phyloP scores from a whole-genome alignment of 75 land plant species.

The Selaginella moellendorffii region DNA sequence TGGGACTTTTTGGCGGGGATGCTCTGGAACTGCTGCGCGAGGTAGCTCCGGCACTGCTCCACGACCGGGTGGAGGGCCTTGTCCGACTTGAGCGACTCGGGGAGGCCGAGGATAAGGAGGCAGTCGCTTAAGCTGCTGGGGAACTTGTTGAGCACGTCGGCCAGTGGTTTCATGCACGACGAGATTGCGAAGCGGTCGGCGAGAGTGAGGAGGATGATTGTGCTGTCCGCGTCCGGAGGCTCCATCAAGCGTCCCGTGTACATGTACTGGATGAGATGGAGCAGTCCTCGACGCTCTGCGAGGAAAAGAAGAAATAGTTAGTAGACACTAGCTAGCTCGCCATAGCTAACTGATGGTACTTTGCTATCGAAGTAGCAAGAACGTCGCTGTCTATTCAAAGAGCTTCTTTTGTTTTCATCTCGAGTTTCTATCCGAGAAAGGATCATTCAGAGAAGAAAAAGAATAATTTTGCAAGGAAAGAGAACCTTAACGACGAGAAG shows the following conservation, averaged over 20 bases:
- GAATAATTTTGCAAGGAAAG: too few relatives aligned
- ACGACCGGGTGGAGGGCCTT: slow-evolving; percentile 24
- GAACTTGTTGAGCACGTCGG: slow-evolving; percentile 14
- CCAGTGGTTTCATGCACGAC: slow-evolving; percentile 28
- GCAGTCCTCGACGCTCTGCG: slow-evolving; percentile 21
- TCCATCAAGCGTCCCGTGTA: slow-evolving; percentile 25
- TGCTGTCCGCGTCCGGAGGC: slow-evolving; percentile 22
- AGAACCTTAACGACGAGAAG: too few relatives aligned
- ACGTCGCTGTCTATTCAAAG: too few relatives aligned
- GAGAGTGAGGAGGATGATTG: slow-evolving; percentile 21
- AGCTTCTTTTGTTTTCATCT: too few relatives aligned
- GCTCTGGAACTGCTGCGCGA: slow-evolving; percentile 25
- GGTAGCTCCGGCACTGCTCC: slow-evolving; percentile 21
- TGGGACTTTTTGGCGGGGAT: slow-evolving; percentile 20
- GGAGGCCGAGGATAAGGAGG: slow-evolving; percentile 22
- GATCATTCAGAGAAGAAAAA: too few relatives aligned
- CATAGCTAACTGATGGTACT: too few relatives aligned
- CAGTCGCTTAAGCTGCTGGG: slow-evolving; percentile 21
- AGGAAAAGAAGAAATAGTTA: background rate
- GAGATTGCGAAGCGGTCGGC: slow-evolving; percentile 33
- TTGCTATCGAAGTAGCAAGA: too few relatives aligned
- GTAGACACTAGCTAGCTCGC: too few relatives aligned
- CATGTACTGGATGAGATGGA: slow-evolving; percentile 31
- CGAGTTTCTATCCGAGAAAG: too few relatives aligned
- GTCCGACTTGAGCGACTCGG: slow-evolving; percentile 26